Conservation (phyloP, 2,329 filamentous ascomycete genomes). For the Talaromyces sp. region DNA sequence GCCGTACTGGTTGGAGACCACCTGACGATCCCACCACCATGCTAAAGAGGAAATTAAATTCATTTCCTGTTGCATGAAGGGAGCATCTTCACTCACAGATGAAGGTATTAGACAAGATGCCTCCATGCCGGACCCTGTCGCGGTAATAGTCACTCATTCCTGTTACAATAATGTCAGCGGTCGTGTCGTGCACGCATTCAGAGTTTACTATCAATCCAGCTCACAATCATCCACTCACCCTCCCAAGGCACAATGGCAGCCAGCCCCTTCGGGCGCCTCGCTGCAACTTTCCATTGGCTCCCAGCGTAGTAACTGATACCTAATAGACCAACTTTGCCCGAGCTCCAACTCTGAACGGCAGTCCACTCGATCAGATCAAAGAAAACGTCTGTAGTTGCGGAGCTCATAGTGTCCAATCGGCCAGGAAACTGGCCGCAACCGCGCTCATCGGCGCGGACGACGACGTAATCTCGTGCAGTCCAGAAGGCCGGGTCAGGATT, state of each 20-base stretch:
- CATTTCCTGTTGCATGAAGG: too few relatives aligned
- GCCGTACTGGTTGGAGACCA: too few relatives aligned
- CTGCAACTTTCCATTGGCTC: conserved; percentile 51
- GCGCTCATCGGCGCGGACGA: conserved; percentile 51
- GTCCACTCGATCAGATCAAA: conserved; percentile 50
- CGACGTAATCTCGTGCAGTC: conserved; percentile 49
- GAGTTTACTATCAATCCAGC: too few relatives aligned
- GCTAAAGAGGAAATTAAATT: too few relatives aligned
- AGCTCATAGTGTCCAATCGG: conserved; percentile 47
- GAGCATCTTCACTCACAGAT: conserved; percentile 31
- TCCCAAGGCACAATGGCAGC: conserved; percentile 51
- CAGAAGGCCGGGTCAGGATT: conserved; percentile 54
- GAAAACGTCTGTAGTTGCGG: conserved; percentile 46
- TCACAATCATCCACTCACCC: conserved; percentile 37
- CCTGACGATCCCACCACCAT: conserved; percentile 58
- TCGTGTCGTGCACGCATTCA: too few relatives aligned
- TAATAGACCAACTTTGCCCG: conserved; percentile 46
- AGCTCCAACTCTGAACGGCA: conserved; percentile 42
- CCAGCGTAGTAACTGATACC: conserved; percentile 45
- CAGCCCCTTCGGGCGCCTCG: conserved; percentile 46
- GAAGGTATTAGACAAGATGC: conserved; percentile 54
- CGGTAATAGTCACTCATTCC: conserved; percentile 43
- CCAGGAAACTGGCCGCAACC: conserved; percentile 49
- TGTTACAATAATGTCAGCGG: too few relatives aligned
- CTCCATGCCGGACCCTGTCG: conserved; percentile 54